Conservation (phyloP, 2,329 filamentous ascomycete species). For the Aspergillus sp. region DNA sequence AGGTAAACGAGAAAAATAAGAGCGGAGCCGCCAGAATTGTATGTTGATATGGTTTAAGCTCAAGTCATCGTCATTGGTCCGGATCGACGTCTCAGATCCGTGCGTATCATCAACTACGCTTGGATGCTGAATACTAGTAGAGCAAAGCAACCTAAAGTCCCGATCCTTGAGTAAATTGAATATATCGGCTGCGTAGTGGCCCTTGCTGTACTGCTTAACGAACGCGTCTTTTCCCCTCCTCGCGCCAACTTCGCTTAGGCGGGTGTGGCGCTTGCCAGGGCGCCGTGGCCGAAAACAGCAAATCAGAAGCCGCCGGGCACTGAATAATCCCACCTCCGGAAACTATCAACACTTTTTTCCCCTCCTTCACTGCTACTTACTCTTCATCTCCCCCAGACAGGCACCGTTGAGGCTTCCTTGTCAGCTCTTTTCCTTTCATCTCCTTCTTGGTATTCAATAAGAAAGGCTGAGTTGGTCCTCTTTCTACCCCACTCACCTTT, state of each 20-base stretch:
- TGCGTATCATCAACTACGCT: too few relatives aligned
- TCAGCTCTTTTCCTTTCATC: constrained; percentile 1
- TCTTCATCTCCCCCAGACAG: constrained; percentile 10
- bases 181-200: too few relatives aligned
- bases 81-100: too few relatives aligned
- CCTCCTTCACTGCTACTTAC: constrained; percentile 13
- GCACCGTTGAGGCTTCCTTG: constrained; percentile 8
- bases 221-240: background rate
- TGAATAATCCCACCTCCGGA: constrained; percentile 17
- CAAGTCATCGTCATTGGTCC: too few relatives aligned
- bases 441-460: background rate
- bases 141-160: too few relatives aligned
- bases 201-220: too few relatives aligned
- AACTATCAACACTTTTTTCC: constrained; percentile 14
- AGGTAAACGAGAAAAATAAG: too few relatives aligned
- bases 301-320: constrained; percentile 10
- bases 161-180: too few relatives aligned
- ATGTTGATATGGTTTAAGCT: too few relatives aligned
- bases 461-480: constrained; percentile 1
- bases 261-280: constrained; percentile 16
- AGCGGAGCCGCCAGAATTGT: too few relatives aligned
- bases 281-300: constrained; percentile 13
- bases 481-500: constrained; percentile 13
- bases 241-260: constrained; percentile 21
- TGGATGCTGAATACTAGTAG: too few relatives aligned